Conservation (phyloP, 1,284 basidiomycete species). For the Sutorius eximius region DNA sequence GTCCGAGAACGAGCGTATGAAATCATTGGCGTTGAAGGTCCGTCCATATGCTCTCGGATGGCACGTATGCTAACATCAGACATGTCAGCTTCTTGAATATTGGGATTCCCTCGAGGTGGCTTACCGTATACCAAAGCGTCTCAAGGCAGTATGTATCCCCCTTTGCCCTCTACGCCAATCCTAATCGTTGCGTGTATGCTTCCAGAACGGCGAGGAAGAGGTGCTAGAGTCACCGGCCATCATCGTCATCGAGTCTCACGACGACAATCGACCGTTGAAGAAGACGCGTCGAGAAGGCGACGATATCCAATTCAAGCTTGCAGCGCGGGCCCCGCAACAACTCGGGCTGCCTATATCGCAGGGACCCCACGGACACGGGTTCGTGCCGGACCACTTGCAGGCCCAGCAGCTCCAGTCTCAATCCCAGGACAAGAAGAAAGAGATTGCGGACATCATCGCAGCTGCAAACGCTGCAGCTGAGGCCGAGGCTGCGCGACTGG, state of each 20-base stretch:
- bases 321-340: background rate
- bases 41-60: constrained; percentile 9
- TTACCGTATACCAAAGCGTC: constrained; percentile 83
- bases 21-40: constrained; percentile 60
- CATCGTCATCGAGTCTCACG: constrained; percentile 21
- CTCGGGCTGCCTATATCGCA: background rate
- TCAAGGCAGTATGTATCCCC: constrained; percentile 43
- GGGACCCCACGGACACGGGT: background rate
- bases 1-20: constrained; percentile 58
- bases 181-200: background rate
- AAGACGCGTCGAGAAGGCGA: constrained; percentile 33
- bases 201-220: constrained; percentile 35
- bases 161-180: background rate
- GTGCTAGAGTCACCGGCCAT: constrained; percentile 9
- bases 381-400: background rate
- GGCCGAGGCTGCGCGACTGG: constrained; percentile 40
- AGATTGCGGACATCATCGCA: constrained; percentile 50
- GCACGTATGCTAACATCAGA: background rate
- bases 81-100: constrained; percentile 58
- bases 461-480: constrained; percentile 45
- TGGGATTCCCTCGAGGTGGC: constrained; percentile 78
- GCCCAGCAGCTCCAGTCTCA: background rate
- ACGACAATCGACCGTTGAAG: constrained; percentile 35
- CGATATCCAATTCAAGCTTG: constrained; percentile 18
- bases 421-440: constrained; percentile 18